Evolutionary conservation across 2,329 filamentous ascomycete genomes (phyloP).

Genomic region (Stagonosporopsis chrysanthemi): DNA sequence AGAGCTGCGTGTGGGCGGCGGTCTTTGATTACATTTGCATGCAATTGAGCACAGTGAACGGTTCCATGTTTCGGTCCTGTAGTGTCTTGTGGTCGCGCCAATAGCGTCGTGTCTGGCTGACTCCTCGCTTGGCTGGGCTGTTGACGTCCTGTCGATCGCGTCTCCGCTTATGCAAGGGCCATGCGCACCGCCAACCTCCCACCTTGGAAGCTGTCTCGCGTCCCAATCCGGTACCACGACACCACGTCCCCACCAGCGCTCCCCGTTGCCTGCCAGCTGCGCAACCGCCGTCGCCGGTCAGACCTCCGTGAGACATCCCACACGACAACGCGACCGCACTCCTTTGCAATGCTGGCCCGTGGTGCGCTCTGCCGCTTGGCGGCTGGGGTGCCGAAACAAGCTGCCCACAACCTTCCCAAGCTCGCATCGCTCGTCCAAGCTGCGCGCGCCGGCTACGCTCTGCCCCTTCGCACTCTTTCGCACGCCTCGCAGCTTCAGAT

Average conservation of each 20-base stretch:
- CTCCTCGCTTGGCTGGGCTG: conserved; percentile 3
- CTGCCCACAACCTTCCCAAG: conserved; percentile 47
- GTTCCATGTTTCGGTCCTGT: background rate
- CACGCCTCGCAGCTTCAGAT: conserved; percentile 12
- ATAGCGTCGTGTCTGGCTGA: background rate
- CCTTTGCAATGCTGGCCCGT: conserved; percentile 46
- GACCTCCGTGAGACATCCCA: conserved; percentile 14
- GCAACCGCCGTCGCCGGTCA: conserved; percentile 23
- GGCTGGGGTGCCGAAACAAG: conserved; percentile 44
- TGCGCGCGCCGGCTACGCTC: conserved; percentile 15
- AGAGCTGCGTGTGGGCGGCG: conserved; percentile 14
- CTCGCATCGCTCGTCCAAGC: conserved; percentile 42
- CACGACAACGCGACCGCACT: conserved; percentile 6
- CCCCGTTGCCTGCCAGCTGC: conserved; percentile 32
- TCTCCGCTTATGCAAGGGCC: conserved; percentile 21
- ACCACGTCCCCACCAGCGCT: conserved; percentile 14
- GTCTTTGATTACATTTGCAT: conserved; percentile 7
- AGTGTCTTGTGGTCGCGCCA: background rate
- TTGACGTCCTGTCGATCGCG: conserved; percentile 15
- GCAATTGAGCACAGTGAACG: conserved; percentile 1
- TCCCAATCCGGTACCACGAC: conserved; percentile 20
- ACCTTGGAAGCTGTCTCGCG: conserved; percentile 22
- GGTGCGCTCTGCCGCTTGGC: conserved; percentile 47
- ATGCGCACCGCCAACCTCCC: conserved; percentile 7
- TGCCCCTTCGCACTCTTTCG: conserved; percentile 15